Base-by-base conservation (phyloP, 345 rosid species). In the Salix udensis region DNA sequence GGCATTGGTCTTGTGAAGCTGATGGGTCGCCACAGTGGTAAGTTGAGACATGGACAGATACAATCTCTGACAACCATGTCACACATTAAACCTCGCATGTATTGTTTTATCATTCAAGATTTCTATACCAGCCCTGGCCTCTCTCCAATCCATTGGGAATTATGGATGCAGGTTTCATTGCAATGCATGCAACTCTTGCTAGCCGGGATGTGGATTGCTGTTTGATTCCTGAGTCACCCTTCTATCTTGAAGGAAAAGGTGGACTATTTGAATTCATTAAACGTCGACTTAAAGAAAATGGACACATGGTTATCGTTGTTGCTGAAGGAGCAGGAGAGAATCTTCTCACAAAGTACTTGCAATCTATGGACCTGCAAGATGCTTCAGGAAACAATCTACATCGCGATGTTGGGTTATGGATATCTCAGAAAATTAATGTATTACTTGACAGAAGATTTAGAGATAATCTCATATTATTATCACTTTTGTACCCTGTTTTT, bases 241-340 rank as follows among this genome's bases (percentile, higher is more conserved):
- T 93, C 87, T 91, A 86, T 82, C 94, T 93, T 7, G 94, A 93
- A 85, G 98, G 95, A 78, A 82, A 85, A 58, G 97, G 98, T 75
- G 98, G 98, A 66, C 95, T 93, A 37, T 88, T 73, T 78, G 90
- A 90, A 81, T 91, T 60, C 83, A 88, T 91, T 19, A 84, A 76
- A 31, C 88, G 86, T 76, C 82, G 87, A 42, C 93, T 93, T 44
- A 90, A 84, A 78, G 95, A 91, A 83, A 85, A 85, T 65, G 98
- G 93, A 60, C 98, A 93, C 84, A 90, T 93, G 92, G 95, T 91
- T 76, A 86, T 93, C 77, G 98, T 91, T 67, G 72, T 90, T 46
- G 98, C 97, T 52, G 98, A 93, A 86, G 97, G 98, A 79, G 98
- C 95, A 7, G 98, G 94, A 44, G 95, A 90, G 84, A 97, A 93